Evolutionary conservation across 306 rosid genomes (phyloP), one percentile per base, ranked within the genome.

Genomic region (Prunus armeniaca): DNA sequence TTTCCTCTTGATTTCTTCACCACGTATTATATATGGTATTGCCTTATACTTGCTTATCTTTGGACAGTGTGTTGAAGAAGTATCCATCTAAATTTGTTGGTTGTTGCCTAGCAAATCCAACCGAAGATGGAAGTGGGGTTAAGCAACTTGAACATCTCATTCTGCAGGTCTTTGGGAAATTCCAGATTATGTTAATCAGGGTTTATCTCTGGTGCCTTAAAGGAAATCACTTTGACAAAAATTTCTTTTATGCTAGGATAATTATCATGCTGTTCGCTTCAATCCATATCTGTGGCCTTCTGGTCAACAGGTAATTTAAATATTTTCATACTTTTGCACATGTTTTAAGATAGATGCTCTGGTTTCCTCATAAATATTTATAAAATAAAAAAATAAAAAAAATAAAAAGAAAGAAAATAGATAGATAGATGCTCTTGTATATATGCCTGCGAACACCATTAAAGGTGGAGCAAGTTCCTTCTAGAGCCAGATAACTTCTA

Each of bases 41-140:
- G n/a, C 56, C 57, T 69, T 28, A 70, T 18, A 7, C 75, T 54
- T 32, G 19, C 55, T 78, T 71, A 61, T 77, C 46, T 28, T 79
- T 72, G 69, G 75, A 72, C 92, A 93, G 98, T 82, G 93, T 89
- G 71, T 74, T 93, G 84, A 83, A 87, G 81, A 93, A 80, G 86
- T 79, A 90, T 73, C 97, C 98, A 0, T 65, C 91, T 86, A 90
- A 93, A 85, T 93, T 93, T 71, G 57, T 88, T 64, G 98, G 98
- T 28, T 91, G 97, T 69, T 93, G 98, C 87, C 98, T 93, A 49
- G 98, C 96, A 65, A 88, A 91, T 82, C 98, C 98, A n/a, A 89
- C 89, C 22, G 84, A 80, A 50, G 96, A 91, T 72, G 96, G 94
- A 79, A 86, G 85, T 54, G 98, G 97, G 45, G 69, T 91, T 81